Conservation (phyloP, 75 land plant species). For the Chamaecyparis obtusa region DNA sequence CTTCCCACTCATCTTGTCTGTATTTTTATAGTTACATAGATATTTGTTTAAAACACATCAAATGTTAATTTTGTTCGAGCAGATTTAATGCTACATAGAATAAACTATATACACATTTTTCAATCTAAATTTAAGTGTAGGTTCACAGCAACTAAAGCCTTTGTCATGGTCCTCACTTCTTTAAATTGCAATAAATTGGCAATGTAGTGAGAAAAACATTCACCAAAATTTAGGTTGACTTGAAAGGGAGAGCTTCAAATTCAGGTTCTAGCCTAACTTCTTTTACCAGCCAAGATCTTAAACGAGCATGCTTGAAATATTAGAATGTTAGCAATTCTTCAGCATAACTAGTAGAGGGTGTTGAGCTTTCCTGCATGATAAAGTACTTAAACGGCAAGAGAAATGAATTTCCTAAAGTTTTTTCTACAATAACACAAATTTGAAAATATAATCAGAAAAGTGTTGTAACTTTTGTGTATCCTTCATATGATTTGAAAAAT, state of each 20-base stretch:
- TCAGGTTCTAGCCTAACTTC: not conserved
- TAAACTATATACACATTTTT: not conserved
- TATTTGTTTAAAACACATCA: not conserved
- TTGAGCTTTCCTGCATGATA: too few relatives aligned
- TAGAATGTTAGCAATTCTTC: not conserved
- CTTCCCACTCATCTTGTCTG: too few relatives aligned
- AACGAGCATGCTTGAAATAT: not conserved
- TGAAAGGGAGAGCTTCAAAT: not conserved
- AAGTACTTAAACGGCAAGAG: too few relatives aligned
- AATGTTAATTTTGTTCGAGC: not conserved
- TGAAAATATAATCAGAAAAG: too few relatives aligned
- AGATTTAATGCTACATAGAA: not conserved
- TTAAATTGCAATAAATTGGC: not conserved
- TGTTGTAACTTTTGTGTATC: not conserved
- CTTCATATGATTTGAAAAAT: not conserved
- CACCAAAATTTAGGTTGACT: not conserved
- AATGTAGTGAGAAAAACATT: not conserved
- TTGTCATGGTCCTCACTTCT: not conserved
- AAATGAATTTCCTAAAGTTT: too few relatives aligned
- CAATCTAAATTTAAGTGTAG: not conserved
- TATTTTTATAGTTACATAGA: too few relatives aligned
- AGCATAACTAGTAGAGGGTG: not conserved
- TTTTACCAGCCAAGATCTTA: not conserved
- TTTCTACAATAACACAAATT: too few relatives aligned
- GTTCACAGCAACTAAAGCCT: not conserved